These are phyloP conservation scores for Monosporascus sp. DNA, from an alignment of 2,329 filamentous ascomycete genomes.

Conservation along the genomic window DNA sequence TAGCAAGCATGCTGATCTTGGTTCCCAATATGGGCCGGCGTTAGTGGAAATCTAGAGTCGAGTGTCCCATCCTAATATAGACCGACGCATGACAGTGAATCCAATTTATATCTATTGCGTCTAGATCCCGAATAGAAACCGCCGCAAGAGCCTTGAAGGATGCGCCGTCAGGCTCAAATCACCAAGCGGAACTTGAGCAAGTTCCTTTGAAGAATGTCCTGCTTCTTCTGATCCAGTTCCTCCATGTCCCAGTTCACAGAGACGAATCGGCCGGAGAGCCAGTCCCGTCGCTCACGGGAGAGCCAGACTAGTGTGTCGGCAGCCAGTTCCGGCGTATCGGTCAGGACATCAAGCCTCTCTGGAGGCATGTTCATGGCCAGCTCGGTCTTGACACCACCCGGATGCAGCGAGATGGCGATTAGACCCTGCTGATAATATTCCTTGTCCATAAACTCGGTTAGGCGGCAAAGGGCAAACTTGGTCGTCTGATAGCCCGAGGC, in stretches of 20 bases:
- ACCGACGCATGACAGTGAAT: too few species aligned
- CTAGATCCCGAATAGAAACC: too few species aligned
- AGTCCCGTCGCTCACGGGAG: conserved; percentile 13
- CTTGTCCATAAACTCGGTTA: conserved; percentile 36
- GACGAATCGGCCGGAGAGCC: conserved; percentile 23
- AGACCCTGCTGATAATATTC: conserved; percentile 39
- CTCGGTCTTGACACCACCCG: conserved; percentile 40
- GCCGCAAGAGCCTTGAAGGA: too few species aligned
- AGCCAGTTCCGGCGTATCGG: conserved; percentile 24
- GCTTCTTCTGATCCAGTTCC: conserved; percentile 24
- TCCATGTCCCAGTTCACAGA: conserved; percentile 25
- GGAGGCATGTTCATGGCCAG: conserved; percentile 31
- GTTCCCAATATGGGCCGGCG: too few species aligned
- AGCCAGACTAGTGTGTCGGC: conserved; percentile 20
- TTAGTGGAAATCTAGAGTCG: too few species aligned
- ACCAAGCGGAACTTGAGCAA: conserved; percentile 23
- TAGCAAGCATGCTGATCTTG: too few species aligned
- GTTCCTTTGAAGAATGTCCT: conserved; percentile 22
- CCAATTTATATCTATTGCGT: too few species aligned
- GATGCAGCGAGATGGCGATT: conserved; percentile 37
- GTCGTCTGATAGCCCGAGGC: conserved; percentile 39
- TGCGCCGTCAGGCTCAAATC: too few species aligned
- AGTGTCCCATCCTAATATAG: too few species aligned
- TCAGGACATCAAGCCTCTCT: conserved; percentile 13
- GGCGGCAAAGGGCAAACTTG: conserved; percentile 38